These are phyloP conservation scores for Dendrobium chrysotoxum DNA, from an alignment of 106 monocot genomes.

Conservation along the genomic window DNA sequence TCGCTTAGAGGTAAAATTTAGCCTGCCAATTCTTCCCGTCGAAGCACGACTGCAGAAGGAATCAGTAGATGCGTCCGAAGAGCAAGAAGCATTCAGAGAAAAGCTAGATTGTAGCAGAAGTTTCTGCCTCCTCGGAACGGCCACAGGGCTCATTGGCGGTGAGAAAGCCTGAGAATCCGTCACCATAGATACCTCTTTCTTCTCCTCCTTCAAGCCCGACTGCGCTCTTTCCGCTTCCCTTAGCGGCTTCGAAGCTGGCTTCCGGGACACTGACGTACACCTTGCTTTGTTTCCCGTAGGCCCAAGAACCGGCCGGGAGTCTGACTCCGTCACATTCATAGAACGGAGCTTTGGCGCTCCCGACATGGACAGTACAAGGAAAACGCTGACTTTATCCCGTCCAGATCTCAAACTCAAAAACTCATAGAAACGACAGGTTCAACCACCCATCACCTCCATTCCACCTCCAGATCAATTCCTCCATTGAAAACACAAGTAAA, in stretches of 20 bases:
- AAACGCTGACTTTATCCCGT: not conserved
- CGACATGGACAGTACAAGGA: constrained; percentile 6
- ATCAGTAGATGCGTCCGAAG: constrained; percentile 22
- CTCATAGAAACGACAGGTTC: constrained; percentile 32
- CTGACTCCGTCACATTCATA: constrained; percentile 12
- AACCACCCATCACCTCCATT: constrained; percentile 30
- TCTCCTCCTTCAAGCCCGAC: constrained; percentile 4
- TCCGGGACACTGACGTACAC: not conserved
- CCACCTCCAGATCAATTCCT: not conserved
- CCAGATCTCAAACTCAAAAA: not conserved
- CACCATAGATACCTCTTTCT: not conserved
- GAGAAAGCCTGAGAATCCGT: not conserved
- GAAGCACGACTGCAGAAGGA: constrained; percentile 22
- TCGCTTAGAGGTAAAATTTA: not conserved
- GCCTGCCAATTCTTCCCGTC: constrained; percentile 19
- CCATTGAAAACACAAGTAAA: not conserved
- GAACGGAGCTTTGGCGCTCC: constrained; percentile 12
- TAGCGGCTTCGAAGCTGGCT: constrained; percentile 3
- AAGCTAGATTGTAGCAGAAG: constrained; percentile 17
- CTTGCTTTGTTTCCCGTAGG: constrained; percentile 21
- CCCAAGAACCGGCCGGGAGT: constrained; percentile 10
- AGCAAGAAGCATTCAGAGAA: constrained; percentile 22
- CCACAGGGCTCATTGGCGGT: not conserved
- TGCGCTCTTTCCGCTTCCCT: not conserved
- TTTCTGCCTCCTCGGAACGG: constrained; percentile 16